Evolutionary conservation across 768 basidiomycete genomes (phyloP), one percentile per base, ranked within the genome.

Genomic region (Mycena filopes): DNA sequence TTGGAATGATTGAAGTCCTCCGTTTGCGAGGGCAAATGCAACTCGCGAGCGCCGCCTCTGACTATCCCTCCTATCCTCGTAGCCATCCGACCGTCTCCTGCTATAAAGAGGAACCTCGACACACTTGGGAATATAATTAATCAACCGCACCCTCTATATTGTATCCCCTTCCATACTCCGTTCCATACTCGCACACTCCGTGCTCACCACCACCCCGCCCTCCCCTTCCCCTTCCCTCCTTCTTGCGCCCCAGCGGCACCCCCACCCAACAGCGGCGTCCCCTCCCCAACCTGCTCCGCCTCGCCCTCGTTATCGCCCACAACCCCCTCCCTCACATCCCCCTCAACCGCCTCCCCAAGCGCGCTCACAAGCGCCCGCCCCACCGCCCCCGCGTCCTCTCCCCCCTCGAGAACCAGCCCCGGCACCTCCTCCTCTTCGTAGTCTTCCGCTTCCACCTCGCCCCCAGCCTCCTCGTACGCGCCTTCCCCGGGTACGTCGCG

Each of bases 311-410:
- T n/a, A 31, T 36, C 36, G 36, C 5, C 54, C 23, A n/a, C 66
- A 12, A 53, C 36, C n/a, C 72, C 70, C 49, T 66, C 66, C 45
- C 72, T n/a, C 23, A 73, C 72, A 69, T 71, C 72, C 38, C 31
- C 66, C 46, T 65, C 68, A 2, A 68, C 70, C 31, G 72, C 72
- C 51, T 71, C 69, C 25, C 67, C 69, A 16, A 73, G 54, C 38
- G 72, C 72, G 47, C 67, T 71, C 58, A 60, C 64, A 47, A 73
- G 43, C 28, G 72, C 72, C 61, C 61, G 67, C 40, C 59, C 23
- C 36, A 73, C 65, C 20, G 68, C 68, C 29, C 57, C 61, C 25
- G 56, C 65, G 53, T 73, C 70, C 38, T 73, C 72, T 48, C 66
- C 68, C 41, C 58, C 60, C 26, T 51, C 70, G 16, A 71, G 23